Percentiles rank a stretch among this genome's conserved stretches.
Evolutionary conservation across 371 early-diverging fungal genomes (phyloP).

Genomic region (Amoeboaphelidium protococcarum): DNA sequence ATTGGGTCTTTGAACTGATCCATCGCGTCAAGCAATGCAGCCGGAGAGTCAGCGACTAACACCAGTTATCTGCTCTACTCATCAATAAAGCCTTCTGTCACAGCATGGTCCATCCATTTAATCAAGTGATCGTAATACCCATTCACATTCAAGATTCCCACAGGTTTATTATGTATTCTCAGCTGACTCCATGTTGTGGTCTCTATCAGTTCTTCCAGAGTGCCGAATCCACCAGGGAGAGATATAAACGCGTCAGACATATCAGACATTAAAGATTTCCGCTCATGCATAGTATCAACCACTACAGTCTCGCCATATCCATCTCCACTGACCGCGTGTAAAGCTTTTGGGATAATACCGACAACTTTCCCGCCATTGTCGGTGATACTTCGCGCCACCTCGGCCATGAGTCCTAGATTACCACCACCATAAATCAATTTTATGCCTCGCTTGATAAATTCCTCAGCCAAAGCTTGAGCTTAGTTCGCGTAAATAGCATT

Average conservation of each 20-base stretch:
- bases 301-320: constrained; percentile 26
- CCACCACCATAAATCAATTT: constrained; percentile 68
- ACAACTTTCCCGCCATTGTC: constrained; percentile 10
- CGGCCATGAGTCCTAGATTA: constrained; percentile 48
- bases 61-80: neutral
- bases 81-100: neutral
- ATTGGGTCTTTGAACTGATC: neutral
- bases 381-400: constrained; percentile 30
- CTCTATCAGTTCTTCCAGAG: constrained; percentile 61
- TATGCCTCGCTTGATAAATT: constrained; percentile 26
- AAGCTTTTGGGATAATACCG: constrained; percentile 39
- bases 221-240: constrained; percentile 62
- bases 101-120: constrained; percentile 21
- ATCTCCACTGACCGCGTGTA: constrained; percentile 14
- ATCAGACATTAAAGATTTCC: constrained; percentile 45
- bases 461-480: constrained; percentile 29
- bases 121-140: constrained; percentile 37
- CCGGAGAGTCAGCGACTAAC: neutral
- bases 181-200: constrained; percentile 49
- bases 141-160: constrained; percentile 40
- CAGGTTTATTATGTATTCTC: constrained; percentile 41
- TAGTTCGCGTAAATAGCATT: constrained; percentile 23
- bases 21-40: neutral
- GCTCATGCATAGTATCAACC: constrained; percentile 54
- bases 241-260: constrained; percentile 44